Percentiles rank a stretch among this genome's conserved stretches.
These are phyloP conservation scores for Lactifluus piperatus DNA, from an alignment of 768 basidiomycete species.

Conservation along the genomic window DNA sequence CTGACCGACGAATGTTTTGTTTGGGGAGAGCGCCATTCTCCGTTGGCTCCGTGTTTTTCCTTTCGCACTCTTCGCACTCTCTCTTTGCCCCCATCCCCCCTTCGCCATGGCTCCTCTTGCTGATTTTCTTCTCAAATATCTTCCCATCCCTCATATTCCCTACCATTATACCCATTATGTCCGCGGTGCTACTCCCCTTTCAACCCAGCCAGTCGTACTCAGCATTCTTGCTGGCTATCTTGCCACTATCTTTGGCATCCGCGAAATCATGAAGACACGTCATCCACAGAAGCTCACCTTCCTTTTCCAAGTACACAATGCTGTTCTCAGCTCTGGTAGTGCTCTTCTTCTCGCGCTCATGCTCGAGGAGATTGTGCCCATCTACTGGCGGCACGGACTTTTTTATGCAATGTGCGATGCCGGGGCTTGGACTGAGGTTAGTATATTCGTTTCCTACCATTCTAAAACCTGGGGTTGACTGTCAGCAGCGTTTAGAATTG, in stretches of 20 bases:
- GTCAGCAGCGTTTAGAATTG: conserved; percentile 71
- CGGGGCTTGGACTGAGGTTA: conserved; percentile 78
- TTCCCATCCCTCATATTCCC: conserved; percentile 50
- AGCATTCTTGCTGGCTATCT: conserved; percentile 73
- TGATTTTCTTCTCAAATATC: conserved; percentile 52
- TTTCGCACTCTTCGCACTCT: conserved; percentile 16
- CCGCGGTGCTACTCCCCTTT: conserved; percentile 69
- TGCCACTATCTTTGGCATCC: conserved; percentile 77
- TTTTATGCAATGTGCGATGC: conserved; percentile 73
- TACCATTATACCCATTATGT: conserved; percentile 54
- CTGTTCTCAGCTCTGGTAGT: conserved; percentile 78
- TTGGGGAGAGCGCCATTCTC: not conserved
- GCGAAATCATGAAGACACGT: conserved; percentile 74
- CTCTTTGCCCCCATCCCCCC: not conserved
- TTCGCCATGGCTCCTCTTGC: conserved; percentile 62
- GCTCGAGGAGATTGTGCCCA: conserved; percentile 84
- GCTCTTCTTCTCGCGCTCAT: conserved; percentile 80
- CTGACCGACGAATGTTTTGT: not conserved
- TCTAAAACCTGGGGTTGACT: not conserved
- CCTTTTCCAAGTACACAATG: conserved; percentile 87
- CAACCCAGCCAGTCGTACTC: conserved; percentile 63
- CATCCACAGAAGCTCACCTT: conserved; percentile 66
- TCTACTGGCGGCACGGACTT: conserved; percentile 59
- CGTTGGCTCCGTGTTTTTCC: conserved; percentile 9
- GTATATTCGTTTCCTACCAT: conserved; percentile 26